These are phyloP conservation scores for Coemansia sp. DNA, from an alignment of 192 early-diverging fungal species.

Conservation along the genomic window DNA sequence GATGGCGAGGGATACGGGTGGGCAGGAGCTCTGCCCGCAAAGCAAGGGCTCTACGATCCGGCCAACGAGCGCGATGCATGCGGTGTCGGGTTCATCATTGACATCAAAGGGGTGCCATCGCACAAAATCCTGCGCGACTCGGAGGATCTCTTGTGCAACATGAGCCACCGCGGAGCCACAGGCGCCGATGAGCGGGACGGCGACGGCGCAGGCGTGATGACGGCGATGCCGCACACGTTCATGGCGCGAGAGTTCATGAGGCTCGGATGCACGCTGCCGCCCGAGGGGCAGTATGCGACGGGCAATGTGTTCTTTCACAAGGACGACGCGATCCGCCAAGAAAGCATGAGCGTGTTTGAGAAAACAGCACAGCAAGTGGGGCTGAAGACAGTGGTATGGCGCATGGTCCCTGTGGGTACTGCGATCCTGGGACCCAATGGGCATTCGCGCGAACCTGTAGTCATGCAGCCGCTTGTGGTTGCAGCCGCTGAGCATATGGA, in stretches of 20 bases:
- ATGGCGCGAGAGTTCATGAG: conserved; percentile 66
- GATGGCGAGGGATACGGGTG: conserved; percentile 57
- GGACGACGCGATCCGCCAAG: conserved; percentile 63
- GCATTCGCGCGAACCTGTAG: conserved; percentile 86
- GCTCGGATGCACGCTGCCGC: conserved; percentile 70
- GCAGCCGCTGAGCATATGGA: conserved; percentile 46
- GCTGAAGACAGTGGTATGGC: conserved; percentile 86
- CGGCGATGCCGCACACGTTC: conserved; percentile 89
- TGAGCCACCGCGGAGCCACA: conserved; percentile 97
- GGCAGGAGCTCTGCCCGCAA: conserved; percentile 82
- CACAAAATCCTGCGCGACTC: conserved; percentile 93
- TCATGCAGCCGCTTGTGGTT: conserved; percentile 91
- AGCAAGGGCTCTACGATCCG: conserved; percentile 89
- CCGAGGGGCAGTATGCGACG: conserved; percentile 88
- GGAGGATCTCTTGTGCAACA: conserved; percentile 92
- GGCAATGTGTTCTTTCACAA: conserved; percentile 93
- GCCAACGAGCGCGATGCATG: conserved; percentile 91
- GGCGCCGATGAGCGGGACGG: conserved; percentile 95
- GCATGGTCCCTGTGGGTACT: conserved; percentile 81
- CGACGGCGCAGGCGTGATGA: conserved; percentile 99
- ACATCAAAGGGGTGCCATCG: conserved; percentile 82
- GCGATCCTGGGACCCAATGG: conserved; percentile 89
- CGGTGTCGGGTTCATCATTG: conserved; percentile 96
- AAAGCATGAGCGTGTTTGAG: conserved; percentile 78
- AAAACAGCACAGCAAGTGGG: conserved; percentile 73